Base-by-base conservation (phyloP, 1,139 yeast genomes). In the Taphrina populina region DNA sequence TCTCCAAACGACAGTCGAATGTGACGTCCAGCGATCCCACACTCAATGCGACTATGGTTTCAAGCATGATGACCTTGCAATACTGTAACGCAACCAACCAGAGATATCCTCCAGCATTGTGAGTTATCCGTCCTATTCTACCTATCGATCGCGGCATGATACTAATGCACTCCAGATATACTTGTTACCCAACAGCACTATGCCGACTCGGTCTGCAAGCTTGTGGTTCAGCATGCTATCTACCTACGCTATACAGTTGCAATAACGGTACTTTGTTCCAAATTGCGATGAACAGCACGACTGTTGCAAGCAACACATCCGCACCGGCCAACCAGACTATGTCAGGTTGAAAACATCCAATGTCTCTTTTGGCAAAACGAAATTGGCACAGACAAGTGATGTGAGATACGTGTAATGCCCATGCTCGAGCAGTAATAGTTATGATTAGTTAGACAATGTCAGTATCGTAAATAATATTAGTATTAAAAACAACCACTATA, bases 271-370 rank as follows among this genome's bases (percentile, higher is more conserved):
- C 47, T 3, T 19, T 43, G 17, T 17, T 32, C 37, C 4, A 32
- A 17, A 40, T 40, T 17, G 15, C 45, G 27, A 43, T 43, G 47
- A 43, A 43, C 29, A 30, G 21, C 13, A 36, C 41, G 10, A 43
- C 35, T 15, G 35, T 39, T 2, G 64, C 59, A 15, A 69, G 66
- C 23, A 67, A 66, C 51, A 10, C 44, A 13, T 29, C 32, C 13
- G 56, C 62, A 10, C 60, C 61, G 62, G 56, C 61, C 4, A 49
- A 30, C 21, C 45, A 39, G 17, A 45, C 54, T 4, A 46, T 29
- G 11, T 30, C 20, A 26, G 23, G 13, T n/a, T 33, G 15, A 7
- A 33, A 13, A 27, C 30, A 11, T 27, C 10, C 30, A 27, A 27
- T 8, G 10, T 8, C 10, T 27, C 10, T 8, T 8, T 8, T 27